Evolutionary conservation across 2,329 filamentous ascomycete species (phyloP).

Genomic region (Zymoseptoria brevis): DNA sequence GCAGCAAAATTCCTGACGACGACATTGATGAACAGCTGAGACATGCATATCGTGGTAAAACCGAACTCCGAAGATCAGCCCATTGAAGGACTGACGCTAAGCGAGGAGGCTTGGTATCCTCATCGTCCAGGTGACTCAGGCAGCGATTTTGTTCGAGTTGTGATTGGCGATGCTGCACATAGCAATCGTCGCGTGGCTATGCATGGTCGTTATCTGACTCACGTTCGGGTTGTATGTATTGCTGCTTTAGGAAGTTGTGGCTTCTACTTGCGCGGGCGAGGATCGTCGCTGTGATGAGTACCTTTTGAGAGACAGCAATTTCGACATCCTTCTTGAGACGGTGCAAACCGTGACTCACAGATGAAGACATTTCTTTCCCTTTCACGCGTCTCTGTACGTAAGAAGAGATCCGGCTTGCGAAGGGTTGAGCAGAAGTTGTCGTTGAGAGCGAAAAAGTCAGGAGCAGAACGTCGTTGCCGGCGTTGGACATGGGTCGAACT

Average conservation of each 20-base stretch:
- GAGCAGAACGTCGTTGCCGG: not conserved
- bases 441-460: not conserved
- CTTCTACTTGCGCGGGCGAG: not conserved
- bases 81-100: not conserved
- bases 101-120: not conserved
- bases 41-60: not conserved
- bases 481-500: not conserved
- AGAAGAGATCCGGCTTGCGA: not conserved
- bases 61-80: not conserved
- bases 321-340: not conserved
- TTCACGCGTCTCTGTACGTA: not conserved
- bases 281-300: not conserved
- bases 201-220: not conserved
- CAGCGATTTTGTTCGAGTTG: not conserved
- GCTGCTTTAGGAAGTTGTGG: not conserved
- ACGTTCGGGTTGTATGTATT: not conserved
- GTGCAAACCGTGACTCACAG: not conserved
- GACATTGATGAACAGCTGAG: not conserved
- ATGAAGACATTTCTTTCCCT: not conserved
- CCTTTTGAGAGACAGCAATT: too few species aligned
- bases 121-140: not conserved
- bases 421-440: not conserved
- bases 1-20: not conserved
- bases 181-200: not conserved
- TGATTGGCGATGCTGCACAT: not conserved